Base-by-base conservation (phyloP, 441 rosid species). In the Gossypium davidsonii region DNA sequence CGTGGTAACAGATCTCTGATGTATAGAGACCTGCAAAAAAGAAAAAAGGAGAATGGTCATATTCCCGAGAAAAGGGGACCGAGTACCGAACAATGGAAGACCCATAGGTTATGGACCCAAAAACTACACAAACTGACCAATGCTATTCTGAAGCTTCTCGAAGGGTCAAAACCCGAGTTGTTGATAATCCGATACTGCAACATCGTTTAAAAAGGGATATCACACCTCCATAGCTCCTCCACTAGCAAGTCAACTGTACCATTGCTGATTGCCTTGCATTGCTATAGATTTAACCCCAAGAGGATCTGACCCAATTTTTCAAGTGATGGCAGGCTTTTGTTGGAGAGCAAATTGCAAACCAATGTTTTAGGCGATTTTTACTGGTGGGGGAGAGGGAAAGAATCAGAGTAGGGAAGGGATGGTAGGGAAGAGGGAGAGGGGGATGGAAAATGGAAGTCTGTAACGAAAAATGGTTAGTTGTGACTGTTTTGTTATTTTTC, bases 191-290 rank as follows among this genome's bases (percentile, higher is more conserved):
- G 4, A 56, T 9, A 56, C 28, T 20, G 60, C 28, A 12, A 26
- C 28, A 26, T 26, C 7, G 64, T 5, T 59, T 75, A 92, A 75
- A 81, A 89, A 71, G 93, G 93, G 79, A 93, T 84, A 73, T 91
- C 97, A 7, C 98, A 95, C 81, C 88, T 87, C 95, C 96, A 93
- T 34, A 91, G 74, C 17, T 82, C 81, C 72, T 86, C 90, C 49
- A 87, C 80, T 25, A 95, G 97, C 23, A 81, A 42, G 51, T 84
- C 92, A 4, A 86, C 72, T n/a, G 85, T 70, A 72, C 82, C 20
- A 70, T 72, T 53, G 77, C 87, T 87, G 61, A 95, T 79, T 49
- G 82, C 83, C 31, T 87, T 88, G 85, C 97, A 95, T 68, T 84
- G 87, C 79, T 86, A 88, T 63, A 95, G 85, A 56, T 93, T 91